Percentiles rank a stretch among this genome's conserved stretches.
Conservation (phyloP, 2,329 filamentous ascomycete genomes). For the Aspergillus bombycis region DNA sequence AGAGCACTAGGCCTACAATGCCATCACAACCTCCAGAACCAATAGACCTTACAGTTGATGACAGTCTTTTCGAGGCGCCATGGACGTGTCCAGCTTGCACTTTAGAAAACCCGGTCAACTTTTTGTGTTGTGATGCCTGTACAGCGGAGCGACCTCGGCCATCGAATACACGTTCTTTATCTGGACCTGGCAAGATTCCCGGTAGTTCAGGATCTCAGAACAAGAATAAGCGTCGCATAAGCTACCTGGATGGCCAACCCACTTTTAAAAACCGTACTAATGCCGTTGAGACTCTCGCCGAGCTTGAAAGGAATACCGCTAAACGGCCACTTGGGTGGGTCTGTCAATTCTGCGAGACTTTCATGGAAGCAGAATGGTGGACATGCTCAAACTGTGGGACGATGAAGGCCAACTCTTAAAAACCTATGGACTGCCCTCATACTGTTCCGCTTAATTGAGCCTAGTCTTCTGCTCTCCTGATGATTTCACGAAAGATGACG, state of each 20-base stretch:
- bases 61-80: conserved; percentile 42
- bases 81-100: conserved; percentile 67
- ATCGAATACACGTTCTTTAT: conserved; percentile 19
- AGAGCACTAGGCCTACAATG: conserved; percentile 27
- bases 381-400: conserved; percentile 63
- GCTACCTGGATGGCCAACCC: conserved; percentile 17
- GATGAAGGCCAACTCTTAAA: conserved; percentile 59
- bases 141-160: conserved; percentile 55
- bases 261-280: conserved; percentile 34
- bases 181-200: conserved; percentile 12
- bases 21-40: conserved; percentile 10
- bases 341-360: conserved; percentile 61
- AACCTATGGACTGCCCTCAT: not conserved
- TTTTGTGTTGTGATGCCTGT: conserved; percentile 64
- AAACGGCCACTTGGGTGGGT: conserved; percentile 60
- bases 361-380: conserved; percentile 69
- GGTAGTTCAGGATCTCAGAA: conserved; percentile 13
- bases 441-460: not conserved
- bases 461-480: not conserved
- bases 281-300: conserved; percentile 41
- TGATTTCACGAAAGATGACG: not conserved
- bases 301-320: conserved; percentile 45
- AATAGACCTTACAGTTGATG: conserved; percentile 26
- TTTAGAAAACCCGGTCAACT: conserved; percentile 62
- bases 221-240: conserved; percentile 28